Percentiles rank a stretch among this genome's conserved stretches.
phyloP scores from a whole-genome alignment of 768 basidiomycete genomes.

The Cyathus striatus region DNA sequence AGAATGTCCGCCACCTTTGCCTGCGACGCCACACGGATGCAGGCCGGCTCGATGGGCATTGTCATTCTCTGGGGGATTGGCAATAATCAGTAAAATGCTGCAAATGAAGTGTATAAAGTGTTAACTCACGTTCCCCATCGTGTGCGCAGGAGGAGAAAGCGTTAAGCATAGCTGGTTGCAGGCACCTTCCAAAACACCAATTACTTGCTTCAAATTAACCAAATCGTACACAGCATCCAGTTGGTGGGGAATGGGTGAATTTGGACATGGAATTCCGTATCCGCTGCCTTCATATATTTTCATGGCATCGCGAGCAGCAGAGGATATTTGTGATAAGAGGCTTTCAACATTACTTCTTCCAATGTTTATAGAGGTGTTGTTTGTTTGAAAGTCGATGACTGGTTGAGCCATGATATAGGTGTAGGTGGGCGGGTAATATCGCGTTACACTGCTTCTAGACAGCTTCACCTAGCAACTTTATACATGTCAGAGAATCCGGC shows the following conservation, averaged over 20 bases:
- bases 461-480: too few relatives aligned
- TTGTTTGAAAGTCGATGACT: too few relatives aligned
- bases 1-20: conserved; percentile 22
- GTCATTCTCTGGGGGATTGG: background rate
- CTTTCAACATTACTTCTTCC: conserved; percentile 3
- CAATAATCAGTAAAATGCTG: background rate
- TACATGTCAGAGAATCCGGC: too few relatives aligned
- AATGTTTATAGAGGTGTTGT: too few relatives aligned
- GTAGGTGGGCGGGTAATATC: too few relatives aligned
- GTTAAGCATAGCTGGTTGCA: conserved; percentile 27
- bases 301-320: conserved; percentile 23
- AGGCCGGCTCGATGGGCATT: conserved; percentile 11
- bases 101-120: background rate
- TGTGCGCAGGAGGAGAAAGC: conserved; percentile 26
- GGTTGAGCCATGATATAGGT: too few relatives aligned
- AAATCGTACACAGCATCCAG: conserved; percentile 19
- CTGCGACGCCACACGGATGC: conserved; percentile 12
- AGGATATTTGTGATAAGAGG: conserved; percentile 22
- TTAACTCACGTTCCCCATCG: conserved; percentile 22
- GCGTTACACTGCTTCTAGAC: too few relatives aligned
- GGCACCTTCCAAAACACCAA: conserved; percentile 27
- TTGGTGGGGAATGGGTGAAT: conserved; percentile 15
- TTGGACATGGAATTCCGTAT: conserved; percentile 18
- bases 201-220: conserved; percentile 13
- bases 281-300: conserved; percentile 22